Evolutionary conservation across 2,329 filamentous ascomycete species (phyloP).

Genomic region (Aspergillus brunneoviolaceus): DNA sequence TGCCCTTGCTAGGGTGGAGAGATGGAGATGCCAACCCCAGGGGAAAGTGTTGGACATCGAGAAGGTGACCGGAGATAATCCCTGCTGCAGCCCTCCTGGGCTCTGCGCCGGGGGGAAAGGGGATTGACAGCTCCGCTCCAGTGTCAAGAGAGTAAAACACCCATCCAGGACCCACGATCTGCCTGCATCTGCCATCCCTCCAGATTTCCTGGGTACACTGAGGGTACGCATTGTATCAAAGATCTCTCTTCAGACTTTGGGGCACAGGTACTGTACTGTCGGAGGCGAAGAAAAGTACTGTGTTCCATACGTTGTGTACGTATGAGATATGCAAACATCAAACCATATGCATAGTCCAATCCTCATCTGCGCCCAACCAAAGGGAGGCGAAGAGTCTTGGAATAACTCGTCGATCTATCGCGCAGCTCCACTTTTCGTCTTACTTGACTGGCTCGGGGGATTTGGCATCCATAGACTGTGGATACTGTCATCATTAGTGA

Average conservation of each 20-base stretch:
- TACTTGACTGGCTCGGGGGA: slow-evolving; percentile 6
- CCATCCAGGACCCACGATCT: slow-evolving; percentile 12
- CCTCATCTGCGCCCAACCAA: slow-evolving; percentile 8
- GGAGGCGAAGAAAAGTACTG: background rate
- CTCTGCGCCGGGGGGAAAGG: slow-evolving; percentile 3
- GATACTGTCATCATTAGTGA: slow-evolving; percentile 7
- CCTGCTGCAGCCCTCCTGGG: slow-evolving; percentile 5
- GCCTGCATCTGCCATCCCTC: slow-evolving; percentile 4
- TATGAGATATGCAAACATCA: slow-evolving; percentile 5
- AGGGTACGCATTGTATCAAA: background rate
- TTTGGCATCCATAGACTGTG: slow-evolving; percentile 9
- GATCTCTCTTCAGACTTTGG: background rate
- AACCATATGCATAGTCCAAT: slow-evolving; percentile 5
- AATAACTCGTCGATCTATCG: slow-evolving; percentile 19
- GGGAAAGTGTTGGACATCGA: background rate
- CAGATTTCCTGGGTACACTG: background rate
- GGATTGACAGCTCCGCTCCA: slow-evolving; percentile 11
- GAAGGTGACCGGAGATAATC: slow-evolving; percentile 1
- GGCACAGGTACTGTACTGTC: background rate
- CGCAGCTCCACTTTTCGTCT: slow-evolving; percentile 6
- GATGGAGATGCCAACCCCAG: slow-evolving; percentile 1
- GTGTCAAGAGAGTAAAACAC: background rate
- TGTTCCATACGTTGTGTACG: background rate
- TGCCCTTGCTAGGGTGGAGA: slow-evolving; percentile 1
- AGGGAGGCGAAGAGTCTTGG: slow-evolving; percentile 12